Percentiles rank a stretch among this genome's conserved stretches.
phyloP scores from a whole-genome alignment of 768 basidiomycete genomes.

The Mycena chlorophos region DNA sequence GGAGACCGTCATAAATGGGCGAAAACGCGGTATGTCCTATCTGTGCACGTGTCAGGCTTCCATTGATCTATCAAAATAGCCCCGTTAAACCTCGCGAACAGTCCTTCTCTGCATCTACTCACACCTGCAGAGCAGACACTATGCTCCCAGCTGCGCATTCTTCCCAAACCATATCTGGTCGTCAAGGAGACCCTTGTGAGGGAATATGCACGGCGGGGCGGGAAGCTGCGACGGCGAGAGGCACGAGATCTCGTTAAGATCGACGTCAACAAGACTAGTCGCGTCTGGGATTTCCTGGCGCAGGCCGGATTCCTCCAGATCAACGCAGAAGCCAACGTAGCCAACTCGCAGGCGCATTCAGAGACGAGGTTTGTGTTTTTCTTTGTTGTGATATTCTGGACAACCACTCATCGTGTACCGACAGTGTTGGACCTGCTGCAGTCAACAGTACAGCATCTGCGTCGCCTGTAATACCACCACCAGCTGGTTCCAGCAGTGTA shows the following conservation, averaged over 20 bases:
- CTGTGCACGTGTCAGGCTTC: not conserved
- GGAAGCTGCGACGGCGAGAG: constrained; percentile 84
- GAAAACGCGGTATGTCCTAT: constrained; percentile 44
- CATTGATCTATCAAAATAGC: constrained; percentile 22
- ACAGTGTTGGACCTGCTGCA: not conserved
- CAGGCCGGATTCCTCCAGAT: constrained; percentile 82
- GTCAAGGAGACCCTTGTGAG: constrained; percentile 95
- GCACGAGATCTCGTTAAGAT: constrained; percentile 90
- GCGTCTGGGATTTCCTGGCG: constrained; percentile 92
- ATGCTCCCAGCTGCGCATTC: constrained; percentile 85
- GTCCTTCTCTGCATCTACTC: constrained; percentile 86
- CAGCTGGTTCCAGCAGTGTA: not conserved
- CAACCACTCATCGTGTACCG: too few species aligned
- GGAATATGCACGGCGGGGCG: constrained; percentile 88
- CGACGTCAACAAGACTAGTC: constrained; percentile 88
- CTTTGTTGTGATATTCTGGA: too few species aligned
- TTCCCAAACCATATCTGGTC: constrained; percentile 92
- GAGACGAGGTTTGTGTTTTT: not conserved
- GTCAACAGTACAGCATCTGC: not conserved
- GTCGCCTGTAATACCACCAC: not conserved
- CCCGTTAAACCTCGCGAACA: constrained; percentile 88
- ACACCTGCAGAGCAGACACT: constrained; percentile 84
- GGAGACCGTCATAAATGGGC: constrained; percentile 36
- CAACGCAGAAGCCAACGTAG: constrained; percentile 41
- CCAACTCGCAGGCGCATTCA: not conserved